A percentile compares a stretch with the other conserved stretches of the same genome.
Conservation (phyloP, 345 rosid species). For the Mangifera indica region DNA sequence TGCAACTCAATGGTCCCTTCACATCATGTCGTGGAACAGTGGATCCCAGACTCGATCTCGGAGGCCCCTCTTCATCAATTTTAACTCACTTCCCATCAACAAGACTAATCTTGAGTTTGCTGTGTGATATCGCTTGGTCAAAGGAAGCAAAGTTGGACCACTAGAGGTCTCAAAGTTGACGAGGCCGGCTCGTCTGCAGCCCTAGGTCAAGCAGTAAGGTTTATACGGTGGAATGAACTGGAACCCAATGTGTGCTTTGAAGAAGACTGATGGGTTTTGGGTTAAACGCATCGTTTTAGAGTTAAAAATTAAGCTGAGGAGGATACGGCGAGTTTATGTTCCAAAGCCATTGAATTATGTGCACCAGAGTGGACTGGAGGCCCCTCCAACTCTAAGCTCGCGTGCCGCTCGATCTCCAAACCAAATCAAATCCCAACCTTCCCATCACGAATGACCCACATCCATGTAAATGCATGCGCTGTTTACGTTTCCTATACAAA, state of each 20-base stretch:
- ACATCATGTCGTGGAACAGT: background rate
- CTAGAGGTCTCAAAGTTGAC: background rate
- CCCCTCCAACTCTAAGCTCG: constrained; percentile 12
- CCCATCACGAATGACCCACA: constrained; percentile 26
- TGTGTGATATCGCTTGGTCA: background rate
- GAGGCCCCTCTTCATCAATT: background rate
- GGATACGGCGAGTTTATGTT: constrained; percentile 43
- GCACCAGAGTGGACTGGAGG: constrained; percentile 16
- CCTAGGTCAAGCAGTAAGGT: background rate
- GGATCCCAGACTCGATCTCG: constrained; percentile 8
- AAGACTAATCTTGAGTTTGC: constrained; percentile 17
- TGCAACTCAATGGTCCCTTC: background rate
- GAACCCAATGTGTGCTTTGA: constrained; percentile 1
- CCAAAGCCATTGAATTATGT: constrained; percentile 48
- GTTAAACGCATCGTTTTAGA: background rate
- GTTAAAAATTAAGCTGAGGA: constrained; percentile 23
- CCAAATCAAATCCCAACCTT: constrained; percentile 30
- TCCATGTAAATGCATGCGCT: constrained; percentile 41
- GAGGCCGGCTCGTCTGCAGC: too few relatives aligned
- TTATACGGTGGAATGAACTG: background rate
- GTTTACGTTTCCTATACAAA: constrained; percentile 24
- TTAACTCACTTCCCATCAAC: constrained; percentile 1
- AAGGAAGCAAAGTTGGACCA: background rate
- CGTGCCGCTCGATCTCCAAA: constrained; percentile 54
- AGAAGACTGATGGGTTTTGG: background rate